phyloP scores from a whole-genome alignment of 192 early-diverging fungal species.

The Gamsiella multidivaricata region DNA sequence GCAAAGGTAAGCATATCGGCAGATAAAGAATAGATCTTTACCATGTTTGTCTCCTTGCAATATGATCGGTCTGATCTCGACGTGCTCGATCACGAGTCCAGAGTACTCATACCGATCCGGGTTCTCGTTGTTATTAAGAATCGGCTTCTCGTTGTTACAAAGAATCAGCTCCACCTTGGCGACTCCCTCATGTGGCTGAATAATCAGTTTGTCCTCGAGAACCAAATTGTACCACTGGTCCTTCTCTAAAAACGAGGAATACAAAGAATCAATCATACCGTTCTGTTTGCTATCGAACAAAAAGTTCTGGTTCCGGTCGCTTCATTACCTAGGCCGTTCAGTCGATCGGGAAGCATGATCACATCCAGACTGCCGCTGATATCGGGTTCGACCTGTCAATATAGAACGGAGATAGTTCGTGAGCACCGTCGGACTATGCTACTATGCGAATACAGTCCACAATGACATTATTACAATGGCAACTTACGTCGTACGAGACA shows the following conservation, averaged over 20 bases:
- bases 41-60: constrained; percentile 10
- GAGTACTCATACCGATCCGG: neutral
- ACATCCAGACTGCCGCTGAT: constrained; percentile 31
- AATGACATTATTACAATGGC: neutral
- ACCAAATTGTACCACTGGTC: constrained; percentile 28
- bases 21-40: too few species aligned
- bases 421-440: too few species aligned
- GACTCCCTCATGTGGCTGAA: constrained; percentile 24
- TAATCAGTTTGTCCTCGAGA: constrained; percentile 31
- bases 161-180: constrained; percentile 21
- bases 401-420: neutral
- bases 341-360: constrained; percentile 3
- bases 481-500: constrained; percentile 36
- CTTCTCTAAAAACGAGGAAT: neutral
- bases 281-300: neutral
- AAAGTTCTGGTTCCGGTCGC: neutral
- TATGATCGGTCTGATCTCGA: constrained; percentile 30
- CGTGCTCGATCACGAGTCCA: constrained; percentile 29
- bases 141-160: constrained; percentile 12
- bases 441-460: neutral
- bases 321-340: constrained; percentile 1
- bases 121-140: too few species aligned
- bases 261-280: neutral
- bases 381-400: constrained; percentile 29
- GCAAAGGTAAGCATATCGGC: too few species aligned